phyloP scores from a whole-genome alignment of 176 grass and related monocot species.

The Musa troglodytarum region DNA sequence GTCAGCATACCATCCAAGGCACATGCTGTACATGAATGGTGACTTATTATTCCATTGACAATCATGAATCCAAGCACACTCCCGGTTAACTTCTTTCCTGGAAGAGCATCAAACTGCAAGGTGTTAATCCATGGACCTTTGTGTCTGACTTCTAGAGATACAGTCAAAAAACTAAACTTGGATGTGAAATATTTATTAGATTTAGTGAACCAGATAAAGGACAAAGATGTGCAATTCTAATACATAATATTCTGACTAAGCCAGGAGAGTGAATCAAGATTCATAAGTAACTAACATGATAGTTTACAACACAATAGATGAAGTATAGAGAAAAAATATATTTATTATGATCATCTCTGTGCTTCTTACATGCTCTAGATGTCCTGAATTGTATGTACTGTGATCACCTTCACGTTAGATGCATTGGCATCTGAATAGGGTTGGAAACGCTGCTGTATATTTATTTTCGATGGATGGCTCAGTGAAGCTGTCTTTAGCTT shows the following conservation, averaged over 20 bases:
- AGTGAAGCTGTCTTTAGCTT: neutral
- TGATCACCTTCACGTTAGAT: neutral
- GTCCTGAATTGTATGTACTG: neutral
- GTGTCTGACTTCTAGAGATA: neutral
- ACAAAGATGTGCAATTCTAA: no score
- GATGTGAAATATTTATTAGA: no score
- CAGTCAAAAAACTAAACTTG: neutral
- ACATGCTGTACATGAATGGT: slow-evolving; percentile 27
- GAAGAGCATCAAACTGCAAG: neutral
- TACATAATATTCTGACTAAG: neutral
- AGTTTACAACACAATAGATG: no score
- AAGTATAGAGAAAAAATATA: no score
- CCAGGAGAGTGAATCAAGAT: no score
- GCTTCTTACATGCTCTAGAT: no score
- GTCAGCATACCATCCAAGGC: slow-evolving; percentile 48
- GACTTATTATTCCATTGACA: slow-evolving; percentile 26
- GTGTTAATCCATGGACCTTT: neutral
- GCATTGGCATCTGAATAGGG: neutral
- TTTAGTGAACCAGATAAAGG: no score
- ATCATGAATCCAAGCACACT: slow-evolving; percentile 25
- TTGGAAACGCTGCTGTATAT: neutral
- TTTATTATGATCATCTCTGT: no score
- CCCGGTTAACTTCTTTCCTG: slow-evolving; percentile 39
- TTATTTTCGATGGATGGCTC: neutral
- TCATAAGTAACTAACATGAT: no score